A percentile compares a stretch with the other conserved stretches of the same genome.
Conservation (phyloP, 768 basidiomycete genomes). For the Pulveroboletus sp. region DNA sequence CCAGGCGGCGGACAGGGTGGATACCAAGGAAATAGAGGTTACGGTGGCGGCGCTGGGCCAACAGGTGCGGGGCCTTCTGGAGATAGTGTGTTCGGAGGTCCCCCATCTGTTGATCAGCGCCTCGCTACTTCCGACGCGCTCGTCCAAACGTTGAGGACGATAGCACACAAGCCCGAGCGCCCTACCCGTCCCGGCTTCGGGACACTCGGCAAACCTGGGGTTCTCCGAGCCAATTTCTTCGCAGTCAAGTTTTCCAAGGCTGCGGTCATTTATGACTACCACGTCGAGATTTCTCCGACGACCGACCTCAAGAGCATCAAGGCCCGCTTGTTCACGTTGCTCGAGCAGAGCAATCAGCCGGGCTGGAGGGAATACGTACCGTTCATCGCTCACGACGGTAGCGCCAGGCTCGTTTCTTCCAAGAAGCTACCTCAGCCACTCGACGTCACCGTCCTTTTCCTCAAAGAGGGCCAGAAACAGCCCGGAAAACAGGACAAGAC, state of each 20-base stretch:
- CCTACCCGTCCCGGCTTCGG: conserved; percentile 50
- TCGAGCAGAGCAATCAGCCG: conserved; percentile 35
- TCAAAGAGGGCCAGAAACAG: conserved; percentile 38
- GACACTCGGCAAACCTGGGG: conserved; percentile 36
- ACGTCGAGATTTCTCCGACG: conserved; percentile 35
- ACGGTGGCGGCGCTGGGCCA: conserved; percentile 26
- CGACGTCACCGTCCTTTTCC: conserved; percentile 31
- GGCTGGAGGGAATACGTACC: conserved; percentile 38
- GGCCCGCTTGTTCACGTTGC: conserved; percentile 40
- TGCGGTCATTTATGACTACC: conserved; percentile 44
- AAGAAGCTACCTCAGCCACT: conserved; percentile 38
- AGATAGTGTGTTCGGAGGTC: conserved; percentile 29
- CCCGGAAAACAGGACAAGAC: conserved; percentile 30
- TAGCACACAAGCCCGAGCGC: conserved; percentile 32
- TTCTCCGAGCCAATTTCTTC: conserved; percentile 52
- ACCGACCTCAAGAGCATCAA: conserved; percentile 37
- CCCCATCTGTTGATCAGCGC: conserved; percentile 33
- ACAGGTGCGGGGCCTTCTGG: conserved; percentile 24
- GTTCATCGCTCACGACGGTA: conserved; percentile 40
- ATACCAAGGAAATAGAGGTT: conserved; percentile 21
- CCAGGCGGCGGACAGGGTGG: conserved; percentile 6
- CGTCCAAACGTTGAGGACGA: conserved; percentile 27
- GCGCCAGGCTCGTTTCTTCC: conserved; percentile 41
- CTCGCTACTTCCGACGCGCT: conserved; percentile 28
- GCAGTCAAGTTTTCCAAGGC: conserved; percentile 38